These are phyloP conservation scores for Prinsepia uniflora DNA, from an alignment of 306 rosid species.

Conservation along the genomic window DNA sequence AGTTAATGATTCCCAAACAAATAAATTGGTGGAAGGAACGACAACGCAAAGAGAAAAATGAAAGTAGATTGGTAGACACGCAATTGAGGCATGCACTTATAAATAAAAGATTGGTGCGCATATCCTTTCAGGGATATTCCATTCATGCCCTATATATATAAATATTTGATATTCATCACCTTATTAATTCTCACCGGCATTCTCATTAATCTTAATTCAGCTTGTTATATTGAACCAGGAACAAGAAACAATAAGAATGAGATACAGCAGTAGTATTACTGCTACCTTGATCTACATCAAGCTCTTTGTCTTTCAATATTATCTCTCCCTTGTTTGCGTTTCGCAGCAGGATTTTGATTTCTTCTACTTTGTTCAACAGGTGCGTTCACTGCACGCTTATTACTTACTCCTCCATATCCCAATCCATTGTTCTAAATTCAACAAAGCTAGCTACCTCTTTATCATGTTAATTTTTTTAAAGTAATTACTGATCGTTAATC, in stretches of 20 bases:
- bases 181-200: slow-evolving; percentile 11
- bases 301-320: slow-evolving; percentile 15
- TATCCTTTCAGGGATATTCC: slow-evolving; percentile 9
- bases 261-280: not conserved
- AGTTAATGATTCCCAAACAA: not conserved
- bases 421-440: not conserved
- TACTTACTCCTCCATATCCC: no score
- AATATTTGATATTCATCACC: no score
- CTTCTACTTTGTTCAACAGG: slow-evolving; percentile 41
- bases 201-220: slow-evolving; percentile 1
- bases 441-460: not conserved
- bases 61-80: no score
- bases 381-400: not conserved
- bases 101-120: slow-evolving; percentile 3
- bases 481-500: not conserved
- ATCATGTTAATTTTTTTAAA: no score
- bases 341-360: slow-evolving; percentile 34
- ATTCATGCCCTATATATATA: no score
- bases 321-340: slow-evolving; percentile 21
- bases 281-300: slow-evolving; percentile 15
- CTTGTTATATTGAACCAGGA: not conserved
- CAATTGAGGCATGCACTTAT: not conserved
- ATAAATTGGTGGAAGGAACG: no score
- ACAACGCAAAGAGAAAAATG: no score
- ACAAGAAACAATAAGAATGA: slow-evolving; percentile 1